Evolutionary conservation across 2,329 filamentous ascomycete genomes (phyloP).

Genomic region (Aspergillus glaucus): DNA sequence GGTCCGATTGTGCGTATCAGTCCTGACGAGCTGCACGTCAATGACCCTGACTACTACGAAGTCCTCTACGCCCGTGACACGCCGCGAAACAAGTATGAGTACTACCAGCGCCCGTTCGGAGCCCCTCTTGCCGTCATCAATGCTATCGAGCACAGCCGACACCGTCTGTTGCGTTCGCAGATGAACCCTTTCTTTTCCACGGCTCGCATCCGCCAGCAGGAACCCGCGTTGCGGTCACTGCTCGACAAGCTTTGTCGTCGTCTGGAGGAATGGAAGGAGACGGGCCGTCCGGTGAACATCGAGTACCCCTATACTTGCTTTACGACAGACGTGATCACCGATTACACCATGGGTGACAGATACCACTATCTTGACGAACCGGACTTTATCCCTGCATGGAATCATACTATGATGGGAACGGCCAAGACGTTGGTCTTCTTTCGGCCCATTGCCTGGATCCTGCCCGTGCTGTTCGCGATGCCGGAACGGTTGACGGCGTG

Average conservation of each 20-base stretch:
- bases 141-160: conserved; percentile 23
- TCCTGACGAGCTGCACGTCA: conserved; percentile 28
- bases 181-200: conserved; percentile 33
- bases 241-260: conserved; percentile 20
- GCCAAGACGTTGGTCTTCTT: conserved; percentile 15
- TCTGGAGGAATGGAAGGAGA: conserved; percentile 13
- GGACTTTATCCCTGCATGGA: conserved; percentile 26
- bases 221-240: conserved; percentile 17
- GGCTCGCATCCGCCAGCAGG: conserved; percentile 18
- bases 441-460: conserved; percentile 16
- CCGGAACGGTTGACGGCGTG: conserved; percentile 12
- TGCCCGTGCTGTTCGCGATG: conserved; percentile 14
- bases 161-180: conserved; percentile 25
- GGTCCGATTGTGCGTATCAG: conserved; percentile 30
- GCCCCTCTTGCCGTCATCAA: conserved; percentile 26
- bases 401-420: conserved; percentile 20
- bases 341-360: conserved; percentile 32
- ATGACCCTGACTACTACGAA: conserved; percentile 24
- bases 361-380: conserved; percentile 27
- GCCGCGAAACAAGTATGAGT: conserved; percentile 25
- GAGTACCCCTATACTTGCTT: conserved; percentile 34
- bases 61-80: conserved; percentile 24
- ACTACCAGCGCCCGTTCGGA: conserved; percentile 23
- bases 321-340: conserved; percentile 43
- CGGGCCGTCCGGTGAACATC: conserved; percentile 13